Conservation (phyloP, 192 early-diverging fungal species). For the Coemansia sp. region DNA sequence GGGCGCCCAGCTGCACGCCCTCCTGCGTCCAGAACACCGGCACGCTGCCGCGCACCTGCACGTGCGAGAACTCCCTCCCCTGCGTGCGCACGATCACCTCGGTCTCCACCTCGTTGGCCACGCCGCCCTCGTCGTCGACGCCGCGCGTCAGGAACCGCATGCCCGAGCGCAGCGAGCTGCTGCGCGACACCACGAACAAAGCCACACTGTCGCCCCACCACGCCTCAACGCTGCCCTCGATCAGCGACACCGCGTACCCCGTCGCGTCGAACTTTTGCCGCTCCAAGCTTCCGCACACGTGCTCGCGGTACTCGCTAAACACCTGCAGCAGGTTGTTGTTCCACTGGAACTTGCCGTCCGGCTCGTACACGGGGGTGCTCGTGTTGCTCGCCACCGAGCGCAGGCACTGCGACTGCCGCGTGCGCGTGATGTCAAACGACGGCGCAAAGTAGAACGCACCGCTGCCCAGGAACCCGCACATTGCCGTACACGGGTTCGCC, state of each 20-base stretch:
- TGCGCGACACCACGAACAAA: constrained; percentile 47
- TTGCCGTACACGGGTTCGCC: constrained; percentile 70
- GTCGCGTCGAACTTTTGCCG: constrained; percentile 67
- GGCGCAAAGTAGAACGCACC: constrained; percentile 94
- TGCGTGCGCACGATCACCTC: constrained; percentile 74
- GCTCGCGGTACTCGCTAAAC: constrained; percentile 73
- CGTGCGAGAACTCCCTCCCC: constrained; percentile 65
- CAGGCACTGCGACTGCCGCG: constrained; percentile 64
- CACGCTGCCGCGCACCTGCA: constrained; percentile 84
- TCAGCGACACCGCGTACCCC: constrained; percentile 66
- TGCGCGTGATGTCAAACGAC: constrained; percentile 83
- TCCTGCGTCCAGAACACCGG: constrained; percentile 97
- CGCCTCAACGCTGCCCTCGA: constrained; percentile 43
- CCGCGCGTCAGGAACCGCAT: constrained; percentile 94
- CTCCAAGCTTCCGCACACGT: constrained; percentile 62
- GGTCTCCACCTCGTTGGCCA: constrained; percentile 99
- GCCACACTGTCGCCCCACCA: constrained; percentile 14
- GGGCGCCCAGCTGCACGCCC: constrained; percentile 77
- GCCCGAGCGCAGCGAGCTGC: constrained; percentile 61
- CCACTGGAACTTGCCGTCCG: constrained; percentile 85
- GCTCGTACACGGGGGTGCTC: constrained; percentile 43
- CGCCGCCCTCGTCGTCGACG: constrained; percentile 93
- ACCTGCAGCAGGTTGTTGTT: constrained; percentile 81
- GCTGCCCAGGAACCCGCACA: constrained; percentile 76
- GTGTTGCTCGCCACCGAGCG: constrained; percentile 32